Conservation (phyloP, 2,329 filamentous ascomycete genomes). For the Hirsutella thompsonii region DNA sequence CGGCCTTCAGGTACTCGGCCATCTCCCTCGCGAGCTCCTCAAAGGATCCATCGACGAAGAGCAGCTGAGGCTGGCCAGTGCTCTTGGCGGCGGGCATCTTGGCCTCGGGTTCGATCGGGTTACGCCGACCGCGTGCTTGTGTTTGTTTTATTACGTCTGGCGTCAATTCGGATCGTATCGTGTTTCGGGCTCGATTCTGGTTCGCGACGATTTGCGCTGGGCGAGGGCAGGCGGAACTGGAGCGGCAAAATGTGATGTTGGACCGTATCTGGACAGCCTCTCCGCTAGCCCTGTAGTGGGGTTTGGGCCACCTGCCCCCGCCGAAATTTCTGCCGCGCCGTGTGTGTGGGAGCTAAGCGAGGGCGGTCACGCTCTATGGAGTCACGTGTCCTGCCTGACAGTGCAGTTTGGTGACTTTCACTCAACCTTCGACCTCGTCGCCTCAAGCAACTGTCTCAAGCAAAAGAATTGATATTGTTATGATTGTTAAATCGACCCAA, state of each 20-base stretch:
- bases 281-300: slow-evolving; percentile 21
- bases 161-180: neutral
- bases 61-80: slow-evolving; percentile 42
- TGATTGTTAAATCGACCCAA: too few species aligned
- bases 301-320: slow-evolving; percentile 17
- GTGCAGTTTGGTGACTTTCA: too few species aligned
- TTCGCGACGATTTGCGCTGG: slow-evolving; percentile 10
- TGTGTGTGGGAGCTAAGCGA: slow-evolving; percentile 29
- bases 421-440: too few species aligned
- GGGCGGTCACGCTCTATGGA: slow-evolving; percentile 17
- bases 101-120: slow-evolving; percentile 6
- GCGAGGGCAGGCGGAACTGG: slow-evolving; percentile 11
- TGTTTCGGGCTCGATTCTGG: slow-evolving; percentile 6
- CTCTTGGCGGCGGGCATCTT: slow-evolving; percentile 20
- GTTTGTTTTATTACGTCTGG: neutral
- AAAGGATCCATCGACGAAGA: slow-evolving; percentile 83
- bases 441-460: too few species aligned
- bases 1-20: slow-evolving; percentile 80
- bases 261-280: slow-evolving; percentile 2
- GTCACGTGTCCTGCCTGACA: neutral
- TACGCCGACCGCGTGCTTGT: slow-evolving; percentile 8
- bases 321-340: slow-evolving; percentile 24
- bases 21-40: slow-evolving; percentile 89
- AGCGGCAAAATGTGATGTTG: slow-evolving; percentile 15
- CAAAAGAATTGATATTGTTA: too few species aligned